phyloP scores from a whole-genome alignment of 176 grass and related monocot species.

The Aegilops sharonensis region DNA sequence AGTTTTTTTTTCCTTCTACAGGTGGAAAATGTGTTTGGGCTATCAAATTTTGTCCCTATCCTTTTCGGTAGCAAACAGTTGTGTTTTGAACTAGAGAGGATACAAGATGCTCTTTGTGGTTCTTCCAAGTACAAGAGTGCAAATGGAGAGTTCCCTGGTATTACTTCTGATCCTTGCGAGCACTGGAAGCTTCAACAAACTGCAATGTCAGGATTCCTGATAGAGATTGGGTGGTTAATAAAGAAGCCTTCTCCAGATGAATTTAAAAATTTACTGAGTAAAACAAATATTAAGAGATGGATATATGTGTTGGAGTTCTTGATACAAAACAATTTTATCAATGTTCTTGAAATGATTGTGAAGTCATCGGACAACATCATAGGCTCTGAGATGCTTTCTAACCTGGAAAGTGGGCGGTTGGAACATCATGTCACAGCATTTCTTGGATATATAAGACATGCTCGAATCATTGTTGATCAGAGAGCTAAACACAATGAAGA shows the following conservation, averaged over 20 bases:
- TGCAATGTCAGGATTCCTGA: slow-evolving; percentile 66
- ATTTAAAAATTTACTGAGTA: slow-evolving; percentile 51
- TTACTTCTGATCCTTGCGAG: slow-evolving; percentile 30
- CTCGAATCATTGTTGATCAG: slow-evolving; percentile 40
- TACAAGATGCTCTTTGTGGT: slow-evolving; percentile 51
- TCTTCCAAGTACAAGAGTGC: slow-evolving; percentile 18
- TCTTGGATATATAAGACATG: slow-evolving; percentile 53
- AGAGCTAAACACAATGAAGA: slow-evolving; percentile 35
- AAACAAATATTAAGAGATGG: slow-evolving; percentile 69
- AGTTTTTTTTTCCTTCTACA: slow-evolving; percentile 34
- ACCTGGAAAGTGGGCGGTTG: slow-evolving; percentile 52
- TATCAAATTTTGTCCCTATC: slow-evolving; percentile 96
- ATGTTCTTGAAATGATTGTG: slow-evolving; percentile 70
- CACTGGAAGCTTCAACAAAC: slow-evolving; percentile 32
- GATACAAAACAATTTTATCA: slow-evolving; percentile 56
- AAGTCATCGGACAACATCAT: slow-evolving; percentile 53
- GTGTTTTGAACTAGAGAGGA: slow-evolving; percentile 74
- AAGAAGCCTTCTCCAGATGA: slow-evolving; percentile 52
- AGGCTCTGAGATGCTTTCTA: slow-evolving; percentile 54
- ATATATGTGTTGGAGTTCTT: slow-evolving; percentile 66
- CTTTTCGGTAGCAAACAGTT: slow-evolving; percentile 75
- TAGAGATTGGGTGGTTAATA: slow-evolving; percentile 93
- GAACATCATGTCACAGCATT: slow-evolving; percentile 59
- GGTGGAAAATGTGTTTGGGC: slow-evolving; percentile 86
- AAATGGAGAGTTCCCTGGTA: slow-evolving; percentile 20